Base-by-base conservation (phyloP, 352 stramenopile species). In the Pythium apleroticum region DNA sequence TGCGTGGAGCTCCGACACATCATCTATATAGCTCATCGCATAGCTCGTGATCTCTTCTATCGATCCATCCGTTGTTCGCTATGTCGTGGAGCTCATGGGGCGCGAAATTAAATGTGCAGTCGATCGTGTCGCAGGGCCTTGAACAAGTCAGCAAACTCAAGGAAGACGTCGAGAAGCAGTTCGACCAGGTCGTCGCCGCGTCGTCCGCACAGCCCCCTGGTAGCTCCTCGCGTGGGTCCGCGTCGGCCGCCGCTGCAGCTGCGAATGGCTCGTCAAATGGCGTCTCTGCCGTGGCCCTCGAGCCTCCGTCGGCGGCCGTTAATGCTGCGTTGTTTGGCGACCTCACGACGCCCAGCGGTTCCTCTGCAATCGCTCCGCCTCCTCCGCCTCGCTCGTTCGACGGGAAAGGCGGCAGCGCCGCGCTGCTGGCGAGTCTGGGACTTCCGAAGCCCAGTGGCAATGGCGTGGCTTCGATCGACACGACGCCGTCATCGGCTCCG, bases 81-180 rank as follows among this genome's bases (percentile, higher is more conserved):
- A 81, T 81, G 74, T 82, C 74, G 58, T 91, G 84, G 84, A 77
- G 78, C 49, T 73, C 72, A 27, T 93, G 84, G 84, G 74, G 81
- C 57, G 65, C 75, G 58, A 84, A 85, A 65, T 62, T 95, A 58
- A 95, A 92, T 57, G 79, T 95, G 48, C 83, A 85, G 65, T 90
- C 80, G 33, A 89, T 95, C 71, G 86, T 95, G 33, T 90, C 82
- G 19, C 86, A 93, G 64, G 86, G 86, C 15, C 70, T 95, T 31
- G 86, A 95, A 64, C 86, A 95, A 66, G 86, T 95, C 57, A 80
- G 71, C 43, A 91, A 76, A 77, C 73, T 95, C 59, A 85, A 85
- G 22, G 86, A 95, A 67, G 86, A 95, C 63, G 86, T 95, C 54
- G 86, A 95, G 70, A 95, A 95, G 70, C 87, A 91, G 60, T 95